A percentile compares a stretch with the other conserved stretches of the same genome.
These are phyloP conservation scores for Puccinia coronata DNA, from an alignment of 1,284 basidiomycete genomes.

Conservation along the genomic window DNA sequence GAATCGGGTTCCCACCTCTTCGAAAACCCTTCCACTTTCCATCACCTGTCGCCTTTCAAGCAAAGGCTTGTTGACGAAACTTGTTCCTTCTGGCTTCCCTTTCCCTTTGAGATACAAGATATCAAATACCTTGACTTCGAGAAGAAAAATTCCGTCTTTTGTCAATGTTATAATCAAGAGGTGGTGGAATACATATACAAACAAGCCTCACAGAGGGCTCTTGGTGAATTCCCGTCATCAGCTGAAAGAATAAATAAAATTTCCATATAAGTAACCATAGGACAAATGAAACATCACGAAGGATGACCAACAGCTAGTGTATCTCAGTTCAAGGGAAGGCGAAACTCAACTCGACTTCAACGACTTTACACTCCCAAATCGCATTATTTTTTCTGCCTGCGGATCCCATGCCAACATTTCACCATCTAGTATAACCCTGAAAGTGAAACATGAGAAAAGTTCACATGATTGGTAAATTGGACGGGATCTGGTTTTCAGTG, in stretches of 20 bases:
- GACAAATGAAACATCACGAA: not conserved
- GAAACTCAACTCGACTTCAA: constrained; percentile 71
- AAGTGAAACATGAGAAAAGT: constrained; percentile 19
- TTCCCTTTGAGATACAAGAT: constrained; percentile 77
- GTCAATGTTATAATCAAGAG: constrained; percentile 61
- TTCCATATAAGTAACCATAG: not conserved
- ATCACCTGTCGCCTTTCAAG: constrained; percentile 41
- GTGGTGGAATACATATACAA: constrained; percentile 37
- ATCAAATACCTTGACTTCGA: constrained; percentile 87
- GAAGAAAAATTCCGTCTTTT: not conserved
- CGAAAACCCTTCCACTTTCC: constrained; percentile 62
- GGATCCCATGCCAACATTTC: constrained; percentile 98
- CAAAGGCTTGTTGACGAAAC: constrained; percentile 60
- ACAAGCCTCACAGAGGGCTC: constrained; percentile 34
- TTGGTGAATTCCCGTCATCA: not conserved
- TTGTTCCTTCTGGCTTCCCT: constrained; percentile 67
- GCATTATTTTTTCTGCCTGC: constrained; percentile 75
- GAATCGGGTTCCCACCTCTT: constrained; percentile 71
- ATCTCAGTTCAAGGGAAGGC: too few species aligned
- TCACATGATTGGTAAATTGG: not conserved
- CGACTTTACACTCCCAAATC: constrained; percentile 87
- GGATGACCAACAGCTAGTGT: not conserved
- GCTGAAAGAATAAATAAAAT: constrained; percentile 31
- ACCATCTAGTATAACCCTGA: constrained; percentile 84
- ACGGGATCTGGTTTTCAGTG: constrained; percentile 13